phyloP scores from a whole-genome alignment of 2,329 filamentous ascomycete genomes.

The Fusarium coicis region DNA sequence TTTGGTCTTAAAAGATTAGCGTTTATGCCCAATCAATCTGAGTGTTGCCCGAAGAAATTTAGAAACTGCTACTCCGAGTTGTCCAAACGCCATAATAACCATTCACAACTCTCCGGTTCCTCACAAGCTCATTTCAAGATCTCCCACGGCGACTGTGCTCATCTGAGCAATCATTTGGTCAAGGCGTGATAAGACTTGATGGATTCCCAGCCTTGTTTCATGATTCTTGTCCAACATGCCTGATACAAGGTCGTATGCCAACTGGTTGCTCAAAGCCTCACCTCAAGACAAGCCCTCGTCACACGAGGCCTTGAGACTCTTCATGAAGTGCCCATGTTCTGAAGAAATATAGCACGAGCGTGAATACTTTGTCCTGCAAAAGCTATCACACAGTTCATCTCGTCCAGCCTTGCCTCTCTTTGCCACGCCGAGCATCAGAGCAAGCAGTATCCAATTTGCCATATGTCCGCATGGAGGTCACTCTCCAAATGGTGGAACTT shows the following conservation, averaged over 20 bases:
- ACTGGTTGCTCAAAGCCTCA: background rate
- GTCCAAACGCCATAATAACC: background rate
- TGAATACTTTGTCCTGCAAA: background rate
- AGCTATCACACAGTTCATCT: background rate
- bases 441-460: background rate
- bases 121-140: background rate
- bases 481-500: background rate
- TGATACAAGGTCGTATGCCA: background rate
- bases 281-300: rapidly evolving
- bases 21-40: background rate
- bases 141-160: background rate
- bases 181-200: background rate
- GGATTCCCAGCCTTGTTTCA: background rate
- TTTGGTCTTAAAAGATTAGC: background rate
- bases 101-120: background rate
- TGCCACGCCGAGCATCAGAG: background rate
- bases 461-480: background rate
- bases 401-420: background rate
- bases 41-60: too few species aligned
- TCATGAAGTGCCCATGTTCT: background rate
- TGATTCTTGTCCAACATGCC: background rate
- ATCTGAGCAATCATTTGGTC: background rate
- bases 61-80: background rate
- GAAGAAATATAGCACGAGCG: background rate
- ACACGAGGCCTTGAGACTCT: background rate